phyloP scores from a whole-genome alignment of 2,329 filamentous ascomycete genomes.

The Sclerotinia minor region DNA sequence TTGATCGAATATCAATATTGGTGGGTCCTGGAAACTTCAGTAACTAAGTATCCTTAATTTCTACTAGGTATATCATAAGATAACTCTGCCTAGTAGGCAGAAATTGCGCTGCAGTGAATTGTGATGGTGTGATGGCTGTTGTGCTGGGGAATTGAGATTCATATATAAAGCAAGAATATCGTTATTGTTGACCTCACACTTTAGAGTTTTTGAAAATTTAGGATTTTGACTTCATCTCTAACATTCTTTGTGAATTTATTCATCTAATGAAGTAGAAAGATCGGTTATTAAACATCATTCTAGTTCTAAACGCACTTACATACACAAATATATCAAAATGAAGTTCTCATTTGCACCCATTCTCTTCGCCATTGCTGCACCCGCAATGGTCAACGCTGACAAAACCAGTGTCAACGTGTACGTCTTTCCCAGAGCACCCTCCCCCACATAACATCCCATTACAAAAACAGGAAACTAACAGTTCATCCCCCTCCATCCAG shows the following conservation, averaged over 20 bases:
- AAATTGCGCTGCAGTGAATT: not conserved
- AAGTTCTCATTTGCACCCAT: slow-evolving; percentile 18
- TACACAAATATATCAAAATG: slow-evolving; percentile 5
- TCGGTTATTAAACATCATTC: not conserved
- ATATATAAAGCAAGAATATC: not conserved
- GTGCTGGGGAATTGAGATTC: not conserved
- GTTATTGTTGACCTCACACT: too few relatives aligned
- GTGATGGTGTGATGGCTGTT: not conserved
- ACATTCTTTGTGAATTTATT: not conserved
- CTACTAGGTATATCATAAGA: not conserved
- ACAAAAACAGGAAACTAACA: not conserved
- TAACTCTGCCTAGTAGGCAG: not conserved
- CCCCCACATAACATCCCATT: not conserved
- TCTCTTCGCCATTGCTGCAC: slow-evolving; percentile 8
- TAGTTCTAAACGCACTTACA: not conserved
- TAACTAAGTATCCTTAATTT: too few relatives aligned
- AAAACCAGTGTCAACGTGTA: slow-evolving; percentile 31
- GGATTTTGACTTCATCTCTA: not conserved
- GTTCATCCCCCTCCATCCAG: slow-evolving; percentile 27
- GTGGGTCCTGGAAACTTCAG: not conserved
- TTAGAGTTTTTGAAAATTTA: not conserved
- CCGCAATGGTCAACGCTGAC: slow-evolving; percentile 1
- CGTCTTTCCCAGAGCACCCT: slow-evolving; percentile 10
- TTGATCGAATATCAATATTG: not conserved
- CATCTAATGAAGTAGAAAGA: not conserved